Base-by-base conservation (phyloP, 2,329 filamentous ascomycete genomes). In the Xylariaceae sp. region DNA sequence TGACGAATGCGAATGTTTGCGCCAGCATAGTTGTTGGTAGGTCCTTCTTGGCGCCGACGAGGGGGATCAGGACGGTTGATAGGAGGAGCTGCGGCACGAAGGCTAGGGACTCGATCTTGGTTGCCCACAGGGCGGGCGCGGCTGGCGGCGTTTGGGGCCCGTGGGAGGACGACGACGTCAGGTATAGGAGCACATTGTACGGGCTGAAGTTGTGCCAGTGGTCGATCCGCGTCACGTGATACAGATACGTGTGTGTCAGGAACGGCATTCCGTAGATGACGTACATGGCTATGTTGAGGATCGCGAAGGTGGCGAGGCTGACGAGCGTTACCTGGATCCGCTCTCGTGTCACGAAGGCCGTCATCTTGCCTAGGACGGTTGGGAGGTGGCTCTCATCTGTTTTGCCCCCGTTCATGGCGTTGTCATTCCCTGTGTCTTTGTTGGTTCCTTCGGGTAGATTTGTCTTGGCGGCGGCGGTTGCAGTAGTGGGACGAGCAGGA, bases 191-290 rank as follows among this genome's bases (percentile, higher is more conserved):
- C 0, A 86, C 88, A 70, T 96, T 96, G 77, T 97, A 99, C 1
- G 91, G 89, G 9, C 92, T 96, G 74, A 99, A 99, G 74, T 99
- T 99, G 75, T 99, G 94, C 13, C 94, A 87, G 72, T 99, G 94
- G 69, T 99, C 94, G 70, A 96, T 87, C 55, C 94, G 87, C 4
- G 87, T 91, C 57, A 97, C 77, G 70, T 99, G 94, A 73, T 99
- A 92, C 55, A 96, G 80, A 73, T 87, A 99, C 37, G 91, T 97
- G 70, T 99, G 91, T 55, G 88, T 79, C 29, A 97, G 70, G 73
- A 97, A 99, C 0, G 88, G 85, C 56, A 73, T 73, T 41, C 88
- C 90, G 68, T 97, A 91, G 80, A 87, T 74, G 13, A 72, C 70
- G 69, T 89, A 95, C 92, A 97, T 97, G 66, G 80, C 67, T 8